Evolutionary conservation across 352 stramenopile genomes (phyloP).

Genomic region (Globisporangium okanoganense): DNA sequence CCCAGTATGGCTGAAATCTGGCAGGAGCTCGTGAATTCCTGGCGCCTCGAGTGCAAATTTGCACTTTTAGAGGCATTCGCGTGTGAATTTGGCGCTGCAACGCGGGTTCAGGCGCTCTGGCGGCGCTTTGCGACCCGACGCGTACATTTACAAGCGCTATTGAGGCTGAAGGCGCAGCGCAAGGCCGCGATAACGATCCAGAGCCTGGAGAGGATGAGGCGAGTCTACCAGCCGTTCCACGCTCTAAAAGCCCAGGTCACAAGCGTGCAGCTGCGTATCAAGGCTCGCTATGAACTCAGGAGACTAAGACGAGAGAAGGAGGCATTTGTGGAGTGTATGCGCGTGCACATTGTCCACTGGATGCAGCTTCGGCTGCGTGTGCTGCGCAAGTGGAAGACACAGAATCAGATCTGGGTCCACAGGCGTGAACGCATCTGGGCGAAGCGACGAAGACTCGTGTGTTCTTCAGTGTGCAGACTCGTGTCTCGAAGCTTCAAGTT

Average conservation of each 20-base stretch:
- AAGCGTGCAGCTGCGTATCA: constrained; percentile 24
- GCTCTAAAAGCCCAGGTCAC: constrained; percentile 3
- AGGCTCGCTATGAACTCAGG: constrained; percentile 33
- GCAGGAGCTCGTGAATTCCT: constrained; percentile 39
- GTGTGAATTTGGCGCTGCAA: constrained; percentile 41
- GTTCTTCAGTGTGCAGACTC: constrained; percentile 22
- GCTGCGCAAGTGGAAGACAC: constrained; percentile 43
- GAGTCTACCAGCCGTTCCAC: constrained; percentile 20
- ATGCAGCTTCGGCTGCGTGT: constrained; percentile 39
- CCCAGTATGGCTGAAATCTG: constrained; percentile 39
- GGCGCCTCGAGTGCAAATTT: constrained; percentile 37
- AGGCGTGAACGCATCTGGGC: constrained; percentile 38
- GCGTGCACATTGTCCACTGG: constrained; percentile 39
- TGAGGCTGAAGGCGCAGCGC: constrained; percentile 36
- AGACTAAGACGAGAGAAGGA: constrained; percentile 26
- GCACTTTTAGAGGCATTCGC: constrained; percentile 23
- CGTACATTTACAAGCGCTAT: constrained; percentile 16
- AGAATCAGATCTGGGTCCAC: constrained; percentile 38
- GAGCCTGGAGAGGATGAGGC: constrained; percentile 29
- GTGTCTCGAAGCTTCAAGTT: constrained; percentile 27
- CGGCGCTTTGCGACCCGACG: constrained; percentile 20
- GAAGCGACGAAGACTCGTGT: constrained; percentile 36
- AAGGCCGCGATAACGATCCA: constrained; percentile 41
- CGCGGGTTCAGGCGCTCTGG: constrained; percentile 43
- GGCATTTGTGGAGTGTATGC: constrained; percentile 41